Conservation (phyloP, 768 basidiomycete species). For the Sporobolomyces pararoseus region DNA sequence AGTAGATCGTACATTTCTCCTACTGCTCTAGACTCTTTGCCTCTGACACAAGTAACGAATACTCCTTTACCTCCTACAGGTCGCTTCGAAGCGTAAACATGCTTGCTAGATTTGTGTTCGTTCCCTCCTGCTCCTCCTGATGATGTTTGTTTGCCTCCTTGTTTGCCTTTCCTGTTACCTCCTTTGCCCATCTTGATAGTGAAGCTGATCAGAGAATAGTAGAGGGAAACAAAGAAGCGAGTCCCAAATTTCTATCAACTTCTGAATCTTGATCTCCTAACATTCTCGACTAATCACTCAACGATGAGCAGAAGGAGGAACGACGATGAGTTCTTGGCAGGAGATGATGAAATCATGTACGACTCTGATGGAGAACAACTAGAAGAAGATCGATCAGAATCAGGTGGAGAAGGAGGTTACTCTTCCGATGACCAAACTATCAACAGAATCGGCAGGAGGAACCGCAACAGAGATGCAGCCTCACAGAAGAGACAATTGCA, state of each 20-base stretch:
- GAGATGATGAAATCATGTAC: constrained; percentile 16
- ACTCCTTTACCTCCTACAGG: constrained; percentile 39
- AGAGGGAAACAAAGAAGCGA: not conserved
- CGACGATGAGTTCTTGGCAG: constrained; percentile 15
- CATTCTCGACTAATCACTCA: not conserved
- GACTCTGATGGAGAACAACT: not conserved
- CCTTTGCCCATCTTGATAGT: not conserved
- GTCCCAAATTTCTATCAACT: not conserved
- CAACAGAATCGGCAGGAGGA: not conserved
- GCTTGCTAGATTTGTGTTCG: not conserved
- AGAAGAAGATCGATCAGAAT: constrained; percentile 24
- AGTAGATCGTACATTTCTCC: constrained; percentile 35
- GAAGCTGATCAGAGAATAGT: too few species aligned
- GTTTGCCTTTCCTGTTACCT: not conserved
- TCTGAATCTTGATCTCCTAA: too few species aligned
- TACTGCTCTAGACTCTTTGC: constrained; percentile 31
- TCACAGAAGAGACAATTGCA: not conserved
- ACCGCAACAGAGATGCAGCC: not conserved
- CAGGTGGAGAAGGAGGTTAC: constrained; percentile 7
- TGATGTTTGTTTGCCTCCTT: not conserved
- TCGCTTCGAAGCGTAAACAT: constrained; percentile 29
- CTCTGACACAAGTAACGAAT: constrained; percentile 35
- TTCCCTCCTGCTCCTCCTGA: constrained; percentile 2
- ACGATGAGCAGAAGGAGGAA: constrained; percentile 4
- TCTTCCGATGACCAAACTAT: constrained; percentile 4